Percentiles rank a stretch among this genome's conserved stretches.
Conservation (phyloP, 2,329 filamentous ascomycete genomes). For the Colletotrichum zoysiae region DNA sequence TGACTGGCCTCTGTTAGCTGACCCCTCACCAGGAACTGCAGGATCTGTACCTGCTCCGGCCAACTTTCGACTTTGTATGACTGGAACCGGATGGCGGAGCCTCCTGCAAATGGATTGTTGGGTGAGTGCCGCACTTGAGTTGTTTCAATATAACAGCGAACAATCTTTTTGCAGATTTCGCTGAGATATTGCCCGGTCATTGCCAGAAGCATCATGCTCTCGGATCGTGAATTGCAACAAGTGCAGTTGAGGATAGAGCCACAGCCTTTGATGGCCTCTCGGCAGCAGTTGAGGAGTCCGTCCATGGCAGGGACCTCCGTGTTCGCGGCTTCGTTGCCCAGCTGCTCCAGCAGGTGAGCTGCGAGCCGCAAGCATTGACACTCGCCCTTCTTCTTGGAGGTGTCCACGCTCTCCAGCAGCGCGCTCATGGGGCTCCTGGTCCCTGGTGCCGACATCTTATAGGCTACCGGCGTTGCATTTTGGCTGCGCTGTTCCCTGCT, state of each 20-base stretch:
- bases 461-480: background rate
- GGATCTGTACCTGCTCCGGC: conserved; percentile 14
- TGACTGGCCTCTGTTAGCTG: conserved; percentile 22
- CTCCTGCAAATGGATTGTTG: background rate
- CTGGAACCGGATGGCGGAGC: conserved; percentile 6
- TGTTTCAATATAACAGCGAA: conserved; percentile 26
- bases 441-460: conserved; percentile 5
- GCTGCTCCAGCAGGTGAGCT: conserved; percentile 14
- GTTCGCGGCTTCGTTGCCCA: conserved; percentile 21
- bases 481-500: background rate
- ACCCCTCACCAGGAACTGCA: background rate
- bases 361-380: conserved; percentile 15
- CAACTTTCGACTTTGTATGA: conserved; percentile 27
- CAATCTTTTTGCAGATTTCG: conserved; percentile 30
- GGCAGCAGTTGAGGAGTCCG: conserved; percentile 16
- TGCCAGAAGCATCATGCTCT: conserved; percentile 31
- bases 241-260: conserved; percentile 15
- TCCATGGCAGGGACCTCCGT: conserved; percentile 16
- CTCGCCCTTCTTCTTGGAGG: conserved; percentile 12
- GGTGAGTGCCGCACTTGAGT: background rate
- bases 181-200: conserved; percentile 27
- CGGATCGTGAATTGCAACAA: conserved; percentile 16
- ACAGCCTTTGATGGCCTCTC: conserved; percentile 26
- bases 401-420: conserved; percentile 1
- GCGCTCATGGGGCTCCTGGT: background rate